Evolutionary conservation across 352 stramenopile genomes (phyloP).

Genomic region (Saprolegnia parasitica): DNA sequence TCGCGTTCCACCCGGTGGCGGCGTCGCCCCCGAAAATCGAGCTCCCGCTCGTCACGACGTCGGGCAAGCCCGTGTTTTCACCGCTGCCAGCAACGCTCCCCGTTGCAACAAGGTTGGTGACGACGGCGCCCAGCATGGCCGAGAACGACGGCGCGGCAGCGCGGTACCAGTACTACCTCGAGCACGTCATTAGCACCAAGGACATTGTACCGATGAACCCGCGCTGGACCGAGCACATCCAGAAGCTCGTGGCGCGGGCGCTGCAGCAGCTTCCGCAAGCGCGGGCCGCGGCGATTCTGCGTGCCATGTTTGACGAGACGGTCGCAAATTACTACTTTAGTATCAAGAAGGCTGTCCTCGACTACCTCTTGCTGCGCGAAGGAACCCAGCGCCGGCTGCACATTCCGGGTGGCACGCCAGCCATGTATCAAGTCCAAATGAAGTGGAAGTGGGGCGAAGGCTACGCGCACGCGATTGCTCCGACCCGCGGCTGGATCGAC

Average conservation of each 20-base stretch:
- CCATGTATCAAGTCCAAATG: constrained; percentile 38
- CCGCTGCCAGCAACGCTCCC: background rate
- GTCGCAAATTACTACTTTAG: constrained; percentile 56
- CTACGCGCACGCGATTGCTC: constrained; percentile 7
- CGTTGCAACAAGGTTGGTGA: background rate
- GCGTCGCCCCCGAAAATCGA: constrained; percentile 1
- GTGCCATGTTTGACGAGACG: constrained; percentile 24
- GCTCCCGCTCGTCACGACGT: constrained; percentile 20
- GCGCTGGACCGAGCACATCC: constrained; percentile 26
- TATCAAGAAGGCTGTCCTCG: constrained; percentile 67
- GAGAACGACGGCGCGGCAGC: background rate
- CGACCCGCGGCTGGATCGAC: constrained; percentile 15
- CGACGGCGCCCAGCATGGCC: too few species aligned
- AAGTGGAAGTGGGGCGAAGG: constrained; percentile 71
- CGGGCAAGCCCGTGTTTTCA: constrained; percentile 21
- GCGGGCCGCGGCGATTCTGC: background rate
- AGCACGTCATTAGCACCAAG: constrained; percentile 24
- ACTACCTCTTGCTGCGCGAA: constrained; percentile 57
- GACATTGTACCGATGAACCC: constrained; percentile 29
- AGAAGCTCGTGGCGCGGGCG: constrained; percentile 13
- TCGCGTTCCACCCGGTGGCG: background rate
- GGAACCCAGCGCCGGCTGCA: constrained; percentile 42
- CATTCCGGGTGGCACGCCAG: constrained; percentile 47
- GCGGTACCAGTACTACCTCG: constrained; percentile 26
- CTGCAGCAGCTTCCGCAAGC: background rate